phyloP scores from a whole-genome alignment of 2,329 filamentous ascomycete genomes.

The Elsinoe perseae region DNA sequence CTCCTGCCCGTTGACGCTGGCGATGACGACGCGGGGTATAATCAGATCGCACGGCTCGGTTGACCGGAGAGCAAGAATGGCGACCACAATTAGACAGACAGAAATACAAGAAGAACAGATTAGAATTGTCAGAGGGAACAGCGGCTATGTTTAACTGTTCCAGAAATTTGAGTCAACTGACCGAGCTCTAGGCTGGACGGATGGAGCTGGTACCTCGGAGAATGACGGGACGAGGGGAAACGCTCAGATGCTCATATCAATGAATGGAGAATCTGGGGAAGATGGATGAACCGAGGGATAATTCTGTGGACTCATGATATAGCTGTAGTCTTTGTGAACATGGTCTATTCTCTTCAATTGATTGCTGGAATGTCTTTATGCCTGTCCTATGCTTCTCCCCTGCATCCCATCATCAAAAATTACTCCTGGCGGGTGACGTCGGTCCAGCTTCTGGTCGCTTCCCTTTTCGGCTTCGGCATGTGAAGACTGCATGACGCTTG shows the following conservation, averaged over 20 bases:
- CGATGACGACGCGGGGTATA: conserved; percentile 10
- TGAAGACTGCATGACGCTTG: conserved; percentile 9
- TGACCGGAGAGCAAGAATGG: background rate
- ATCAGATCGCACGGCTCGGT: background rate
- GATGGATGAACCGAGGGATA: conserved; percentile 5
- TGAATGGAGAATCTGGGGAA: conserved; percentile 12
- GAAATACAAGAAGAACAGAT: background rate
- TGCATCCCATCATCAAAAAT: background rate
- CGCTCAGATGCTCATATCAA: background rate
- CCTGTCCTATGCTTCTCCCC: background rate
- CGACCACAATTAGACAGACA: background rate
- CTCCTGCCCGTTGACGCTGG: background rate
- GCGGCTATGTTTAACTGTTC: conserved; percentile 16
- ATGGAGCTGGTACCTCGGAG: conserved; percentile 16
- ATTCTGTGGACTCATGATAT: background rate
- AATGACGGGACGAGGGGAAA: conserved; percentile 13
- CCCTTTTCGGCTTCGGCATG: conserved; percentile 12
- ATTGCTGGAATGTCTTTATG: background rate
- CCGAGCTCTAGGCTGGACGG: conserved; percentile 13
- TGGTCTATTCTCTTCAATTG: background rate
- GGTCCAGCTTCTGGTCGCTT: background rate
- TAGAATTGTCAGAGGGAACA: conserved; percentile 2
- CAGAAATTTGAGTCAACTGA: conserved; percentile 16
- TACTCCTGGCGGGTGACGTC: conserved; percentile 9
- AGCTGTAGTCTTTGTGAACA: background rate